Conservation (phyloP, 495 filamentous ascomycete genomes). For the Podospora australis region DNA sequence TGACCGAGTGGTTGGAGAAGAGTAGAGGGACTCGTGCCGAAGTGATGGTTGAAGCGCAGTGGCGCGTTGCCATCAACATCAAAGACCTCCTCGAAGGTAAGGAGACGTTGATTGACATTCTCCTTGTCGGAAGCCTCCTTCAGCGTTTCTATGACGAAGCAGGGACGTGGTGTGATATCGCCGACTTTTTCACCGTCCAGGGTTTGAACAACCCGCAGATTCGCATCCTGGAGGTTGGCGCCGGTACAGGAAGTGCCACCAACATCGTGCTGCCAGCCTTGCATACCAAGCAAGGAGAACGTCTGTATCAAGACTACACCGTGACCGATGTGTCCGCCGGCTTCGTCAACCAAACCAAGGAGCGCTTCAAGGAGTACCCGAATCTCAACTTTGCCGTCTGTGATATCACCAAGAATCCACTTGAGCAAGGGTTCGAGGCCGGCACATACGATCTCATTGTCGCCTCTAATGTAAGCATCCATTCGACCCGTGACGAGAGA, state of each 20-base stretch:
- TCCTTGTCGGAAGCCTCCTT: no score
- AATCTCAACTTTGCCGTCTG: conserved; percentile 41
- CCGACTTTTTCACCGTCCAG: no score
- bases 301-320: conserved; percentile 35
- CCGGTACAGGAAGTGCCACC: conserved; percentile 48
- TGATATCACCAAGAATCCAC: conserved; percentile 44
- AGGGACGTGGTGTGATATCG: no score
- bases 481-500: conserved; percentile 35
- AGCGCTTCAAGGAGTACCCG: conserved; percentile 31
- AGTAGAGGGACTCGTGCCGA: no score
- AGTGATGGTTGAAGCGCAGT: no score
- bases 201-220: no score
- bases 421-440: conserved; percentile 42
- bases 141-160: no score
- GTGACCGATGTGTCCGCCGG: conserved; percentile 48
- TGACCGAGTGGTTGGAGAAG: no score
- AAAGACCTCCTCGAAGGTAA: no score
- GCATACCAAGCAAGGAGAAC: conserved; percentile 7
- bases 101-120: no score
- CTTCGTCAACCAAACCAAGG: conserved; percentile 44
- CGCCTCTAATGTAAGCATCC: conserved; percentile 43
- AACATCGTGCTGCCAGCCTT: conserved; percentile 31
- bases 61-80: no score
- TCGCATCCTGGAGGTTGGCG: conserved; percentile 48
- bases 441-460: conserved; percentile 49